Evolutionary conservation across 345 rosid species (phyloP).

Genomic region (Dipteronia sinensis): DNA sequence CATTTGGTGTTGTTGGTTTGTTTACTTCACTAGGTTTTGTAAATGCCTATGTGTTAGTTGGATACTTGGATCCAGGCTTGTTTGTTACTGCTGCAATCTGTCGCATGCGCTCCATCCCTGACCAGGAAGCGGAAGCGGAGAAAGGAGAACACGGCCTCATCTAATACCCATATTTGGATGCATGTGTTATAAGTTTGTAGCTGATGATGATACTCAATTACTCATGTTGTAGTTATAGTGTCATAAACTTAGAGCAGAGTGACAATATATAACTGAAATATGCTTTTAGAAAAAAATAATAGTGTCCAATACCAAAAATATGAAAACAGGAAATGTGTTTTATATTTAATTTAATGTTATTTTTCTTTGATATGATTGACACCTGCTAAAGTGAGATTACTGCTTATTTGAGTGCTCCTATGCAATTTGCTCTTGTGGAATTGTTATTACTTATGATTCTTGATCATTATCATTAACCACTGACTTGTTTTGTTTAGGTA

Average conservation of each 20-base stretch:
- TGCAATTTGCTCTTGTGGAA: neutral
- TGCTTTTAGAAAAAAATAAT: neutral
- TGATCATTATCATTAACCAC: neutral
- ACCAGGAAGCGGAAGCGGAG: slow-evolving; percentile 5
- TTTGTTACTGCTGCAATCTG: slow-evolving; percentile 16
- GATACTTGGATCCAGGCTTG: slow-evolving; percentile 13
- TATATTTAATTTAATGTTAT: neutral
- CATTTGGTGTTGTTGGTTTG: slow-evolving; percentile 27
- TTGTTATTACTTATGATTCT: neutral
- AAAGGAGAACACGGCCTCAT: slow-evolving; percentile 13
- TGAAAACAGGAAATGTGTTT: neutral
- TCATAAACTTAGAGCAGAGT: neutral
- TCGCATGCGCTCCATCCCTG: slow-evolving; percentile 20
- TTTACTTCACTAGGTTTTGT: slow-evolving; percentile 20
- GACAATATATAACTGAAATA: neutral
- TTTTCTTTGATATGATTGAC: neutral
- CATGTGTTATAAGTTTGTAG: slow-evolving; percentile 7
- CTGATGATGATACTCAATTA: neutral
- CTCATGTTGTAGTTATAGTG: neutral
- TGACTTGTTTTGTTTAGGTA: neutral
- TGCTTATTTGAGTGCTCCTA: neutral
- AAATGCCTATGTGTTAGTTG: slow-evolving; percentile 9
- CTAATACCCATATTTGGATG: slow-evolving; percentile 1
- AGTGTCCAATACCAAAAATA: neutral
- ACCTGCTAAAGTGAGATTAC: neutral